Percentiles rank a stretch among this genome's conserved stretches.
Evolutionary conservation across 75 land plant species (phyloP).

Genomic region (Chamaecyparis obtusa): DNA sequence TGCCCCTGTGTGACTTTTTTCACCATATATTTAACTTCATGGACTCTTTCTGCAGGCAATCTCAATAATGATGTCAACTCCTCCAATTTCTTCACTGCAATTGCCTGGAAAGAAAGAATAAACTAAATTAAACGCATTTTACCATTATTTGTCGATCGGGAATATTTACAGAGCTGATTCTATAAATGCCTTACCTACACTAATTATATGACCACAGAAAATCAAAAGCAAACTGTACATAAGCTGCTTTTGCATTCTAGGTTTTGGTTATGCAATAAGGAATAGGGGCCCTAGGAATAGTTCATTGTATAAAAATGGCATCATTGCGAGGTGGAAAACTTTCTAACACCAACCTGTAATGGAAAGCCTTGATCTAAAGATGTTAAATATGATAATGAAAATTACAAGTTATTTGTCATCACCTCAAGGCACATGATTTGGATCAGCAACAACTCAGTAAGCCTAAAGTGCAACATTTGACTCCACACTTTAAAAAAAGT

Average conservation of each 20-base stretch:
- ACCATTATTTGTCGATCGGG: not conserved
- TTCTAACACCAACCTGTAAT: not conserved
- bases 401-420: too few species aligned
- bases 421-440: not conserved
- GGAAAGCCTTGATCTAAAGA: not conserved
- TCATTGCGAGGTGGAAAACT: not conserved
- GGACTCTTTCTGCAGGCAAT: constrained; percentile 21
- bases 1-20: constrained; percentile 23
- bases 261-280: not conserved
- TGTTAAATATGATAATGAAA: not conserved
- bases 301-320: not conserved
- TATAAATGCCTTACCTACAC: not conserved
- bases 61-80: constrained; percentile 22
- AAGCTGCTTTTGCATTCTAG: not conserved
- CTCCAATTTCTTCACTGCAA: constrained; percentile 28
- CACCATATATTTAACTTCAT: constrained; percentile 25
- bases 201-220: not conserved
- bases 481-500: too few species aligned
- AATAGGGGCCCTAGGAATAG: not conserved
- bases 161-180: not conserved
- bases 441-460: too few species aligned
- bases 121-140: not conserved
- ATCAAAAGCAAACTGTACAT: not conserved
- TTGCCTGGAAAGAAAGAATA: not conserved
- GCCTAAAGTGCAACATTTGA: too few species aligned